Percentiles rank a stretch among this genome's conserved stretches.
Conservation (phyloP, 768 basidiomycete species). For the Jaapia argillacea region DNA sequence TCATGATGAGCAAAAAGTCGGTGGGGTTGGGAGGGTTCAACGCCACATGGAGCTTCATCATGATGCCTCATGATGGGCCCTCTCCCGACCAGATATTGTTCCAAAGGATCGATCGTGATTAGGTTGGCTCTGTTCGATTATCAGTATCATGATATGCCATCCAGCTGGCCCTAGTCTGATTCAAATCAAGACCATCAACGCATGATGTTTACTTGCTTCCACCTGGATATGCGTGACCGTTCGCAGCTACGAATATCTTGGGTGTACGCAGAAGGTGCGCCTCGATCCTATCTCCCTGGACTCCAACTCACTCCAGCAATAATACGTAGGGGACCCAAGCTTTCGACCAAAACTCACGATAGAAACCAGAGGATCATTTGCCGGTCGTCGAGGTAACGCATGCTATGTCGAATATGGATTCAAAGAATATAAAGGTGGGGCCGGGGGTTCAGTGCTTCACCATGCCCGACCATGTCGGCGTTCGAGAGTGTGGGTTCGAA, state of each 20-base stretch:
- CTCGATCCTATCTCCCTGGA: not conserved
- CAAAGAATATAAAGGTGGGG: not conserved
- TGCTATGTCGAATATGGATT: not conserved
- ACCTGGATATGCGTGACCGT: no score
- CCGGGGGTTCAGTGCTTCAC: no score
- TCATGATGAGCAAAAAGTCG: not conserved
- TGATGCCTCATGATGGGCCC: not conserved
- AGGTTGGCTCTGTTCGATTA: not conserved
- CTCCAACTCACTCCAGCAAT: not conserved
- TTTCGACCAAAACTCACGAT: not conserved
- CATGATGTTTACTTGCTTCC: not conserved
- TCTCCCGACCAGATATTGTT: not conserved
- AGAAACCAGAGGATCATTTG: not conserved
- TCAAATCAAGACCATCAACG: not conserved
- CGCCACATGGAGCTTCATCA: not conserved
- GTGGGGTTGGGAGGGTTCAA: not conserved
- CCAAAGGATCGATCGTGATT: not conserved
- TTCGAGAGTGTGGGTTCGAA: no score
- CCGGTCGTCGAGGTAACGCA: not conserved
- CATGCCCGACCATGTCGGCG: no score
- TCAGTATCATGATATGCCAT: not conserved
- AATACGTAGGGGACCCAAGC: not conserved
- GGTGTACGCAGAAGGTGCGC: not conserved
- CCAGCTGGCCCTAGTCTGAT: not conserved
- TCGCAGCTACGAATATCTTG: not conserved